These are phyloP conservation scores for Pythium utonaiense DNA, from an alignment of 352 stramenopile genomes.

Conservation along the genomic window DNA sequence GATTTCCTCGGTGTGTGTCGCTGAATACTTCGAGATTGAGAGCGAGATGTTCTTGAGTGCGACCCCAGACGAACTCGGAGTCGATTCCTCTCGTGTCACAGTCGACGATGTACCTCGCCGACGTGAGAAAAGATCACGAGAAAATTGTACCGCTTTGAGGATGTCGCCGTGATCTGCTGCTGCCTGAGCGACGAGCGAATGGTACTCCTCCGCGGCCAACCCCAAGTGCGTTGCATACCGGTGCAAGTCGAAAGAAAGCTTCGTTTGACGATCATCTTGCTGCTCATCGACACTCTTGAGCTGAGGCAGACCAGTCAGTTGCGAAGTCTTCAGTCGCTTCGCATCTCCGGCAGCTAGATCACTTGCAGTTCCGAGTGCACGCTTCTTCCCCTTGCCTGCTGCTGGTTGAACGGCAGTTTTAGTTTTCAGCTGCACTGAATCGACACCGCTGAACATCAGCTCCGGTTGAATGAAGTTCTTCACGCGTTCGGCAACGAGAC, in stretches of 20 bases:
- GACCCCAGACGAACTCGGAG: conserved; percentile 10
- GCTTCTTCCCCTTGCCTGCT: conserved; percentile 25
- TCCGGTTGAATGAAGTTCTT: conserved; percentile 42
- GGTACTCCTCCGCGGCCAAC: conserved; percentile 35
- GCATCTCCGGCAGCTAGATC: conserved; percentile 1
- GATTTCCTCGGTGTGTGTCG: conserved; percentile 48
- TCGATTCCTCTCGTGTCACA: not conserved
- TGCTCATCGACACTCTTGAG: conserved; percentile 23
- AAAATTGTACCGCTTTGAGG: conserved; percentile 47
- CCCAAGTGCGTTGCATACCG: conserved; percentile 46
- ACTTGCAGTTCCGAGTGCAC: not conserved
- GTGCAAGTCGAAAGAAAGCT: conserved; percentile 42
- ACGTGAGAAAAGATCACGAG: conserved; percentile 49
- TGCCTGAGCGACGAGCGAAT: conserved; percentile 32
- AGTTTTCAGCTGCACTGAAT: not conserved
- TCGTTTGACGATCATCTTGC: conserved; percentile 35
- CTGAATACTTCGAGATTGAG: conserved; percentile 56
- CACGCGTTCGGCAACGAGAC: conserved; percentile 38
- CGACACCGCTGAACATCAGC: conserved; percentile 32
- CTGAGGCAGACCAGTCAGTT: not conserved
- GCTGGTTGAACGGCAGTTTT: not conserved
- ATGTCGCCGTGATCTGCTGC: conserved; percentile 45
- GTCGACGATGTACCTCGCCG: conserved; percentile 5
- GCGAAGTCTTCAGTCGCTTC: conserved; percentile 8
- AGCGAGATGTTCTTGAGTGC: conserved; percentile 53